Percentiles rank a stretch among this genome's conserved stretches.
Conservation (phyloP, 805 yeast genomes). For the Myxozyma melibiosi region DNA sequence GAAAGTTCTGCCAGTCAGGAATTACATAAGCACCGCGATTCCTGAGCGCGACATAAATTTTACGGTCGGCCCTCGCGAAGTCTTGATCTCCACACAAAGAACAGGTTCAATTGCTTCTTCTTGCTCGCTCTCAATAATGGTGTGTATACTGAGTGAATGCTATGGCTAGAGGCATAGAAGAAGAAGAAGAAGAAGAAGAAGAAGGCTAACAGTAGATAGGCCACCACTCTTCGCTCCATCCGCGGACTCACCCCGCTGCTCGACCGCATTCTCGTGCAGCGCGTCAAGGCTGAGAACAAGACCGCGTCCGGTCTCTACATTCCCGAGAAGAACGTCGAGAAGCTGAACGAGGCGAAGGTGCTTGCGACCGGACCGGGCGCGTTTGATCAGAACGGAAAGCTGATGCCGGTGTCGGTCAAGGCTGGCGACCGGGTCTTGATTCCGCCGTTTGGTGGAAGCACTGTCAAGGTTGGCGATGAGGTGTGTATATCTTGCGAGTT, state of each 20-base stretch:
- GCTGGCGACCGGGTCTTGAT: slow-evolving; percentile 94
- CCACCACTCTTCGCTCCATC: slow-evolving; percentile 67
- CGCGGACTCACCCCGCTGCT: slow-evolving; percentile 87
- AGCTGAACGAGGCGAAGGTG: slow-evolving; percentile 88
- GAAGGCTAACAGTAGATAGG: neutral
- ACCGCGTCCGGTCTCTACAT: slow-evolving; percentile 91
- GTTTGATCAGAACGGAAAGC: slow-evolving; percentile 71
- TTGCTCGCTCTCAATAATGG: too few species aligned
- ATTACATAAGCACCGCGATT: slow-evolving; percentile 3
- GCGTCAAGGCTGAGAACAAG: slow-evolving; percentile 85
- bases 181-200: neutral
- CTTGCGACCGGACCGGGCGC: slow-evolving; percentile 95
- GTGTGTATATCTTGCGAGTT: slow-evolving; percentile 37
- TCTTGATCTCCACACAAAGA: neutral
- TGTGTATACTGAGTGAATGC: too few species aligned
- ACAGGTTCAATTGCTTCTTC: neutral
- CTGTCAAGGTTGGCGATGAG: slow-evolving; percentile 85
- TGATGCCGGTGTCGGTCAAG: slow-evolving; percentile 71
- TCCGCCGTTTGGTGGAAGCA: slow-evolving; percentile 91
- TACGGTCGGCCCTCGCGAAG: neutral
- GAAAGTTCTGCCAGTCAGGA: slow-evolving; percentile 17
- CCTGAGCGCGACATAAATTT: slow-evolving; percentile 3
- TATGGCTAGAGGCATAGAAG: too few species aligned
- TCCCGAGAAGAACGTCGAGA: slow-evolving; percentile 95
- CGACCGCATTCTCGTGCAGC: slow-evolving; percentile 95